Evolutionary conservation across 345 rosid genomes (phyloP), one percentile per base, ranked within the genome.

Genomic region (Corchorus capsularis): DNA sequence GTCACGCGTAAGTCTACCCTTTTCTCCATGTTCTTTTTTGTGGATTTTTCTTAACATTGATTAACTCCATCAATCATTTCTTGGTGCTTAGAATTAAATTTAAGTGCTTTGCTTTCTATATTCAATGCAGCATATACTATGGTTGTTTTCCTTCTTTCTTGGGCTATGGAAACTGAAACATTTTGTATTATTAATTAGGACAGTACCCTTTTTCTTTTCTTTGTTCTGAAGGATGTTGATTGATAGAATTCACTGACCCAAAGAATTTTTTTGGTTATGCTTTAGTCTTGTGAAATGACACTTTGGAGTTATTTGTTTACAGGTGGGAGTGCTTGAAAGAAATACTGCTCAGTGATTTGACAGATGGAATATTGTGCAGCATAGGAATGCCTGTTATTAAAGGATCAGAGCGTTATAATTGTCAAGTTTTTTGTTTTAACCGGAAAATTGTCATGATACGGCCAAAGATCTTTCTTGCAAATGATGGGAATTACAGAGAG

Each of bases 271-370:
- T 72, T 17, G 4, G 17, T 55, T 54, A 3, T 39, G 20, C 12
- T 60, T 34, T 17, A 17, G 53, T 32, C 15, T 66, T 67, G 41
- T 49, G 27, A 35, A 32, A 14, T 68, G 52, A 79, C 4, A 69
- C 20, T 70, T 27, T 73, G 66, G 41, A 34, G 46, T 47, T 20
- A 19, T 62, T 37, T 74, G 73, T 49, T 17, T 79, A 84, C 80
- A 96, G 98, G 64, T 96, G 99, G 99, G 98, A 92, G 71, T 91
- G 99, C 83, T 87, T 93, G 89, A 92, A 92, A 77, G 98, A 93
- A 37, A 68, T 96, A 79, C 62, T 96, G 77, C 78, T 87, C 27
- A 92, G 94, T 63, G 95, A 93, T 75, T 91, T 90, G 93, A 93
- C 97, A 0, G 93, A 91, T 78, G 97, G 89, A 34, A 91, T 96